Evolutionary conservation across 768 basidiomycete species (phyloP), one percentile per base, ranked within the genome.

Genomic region (Lentinus brumalis): DNA sequence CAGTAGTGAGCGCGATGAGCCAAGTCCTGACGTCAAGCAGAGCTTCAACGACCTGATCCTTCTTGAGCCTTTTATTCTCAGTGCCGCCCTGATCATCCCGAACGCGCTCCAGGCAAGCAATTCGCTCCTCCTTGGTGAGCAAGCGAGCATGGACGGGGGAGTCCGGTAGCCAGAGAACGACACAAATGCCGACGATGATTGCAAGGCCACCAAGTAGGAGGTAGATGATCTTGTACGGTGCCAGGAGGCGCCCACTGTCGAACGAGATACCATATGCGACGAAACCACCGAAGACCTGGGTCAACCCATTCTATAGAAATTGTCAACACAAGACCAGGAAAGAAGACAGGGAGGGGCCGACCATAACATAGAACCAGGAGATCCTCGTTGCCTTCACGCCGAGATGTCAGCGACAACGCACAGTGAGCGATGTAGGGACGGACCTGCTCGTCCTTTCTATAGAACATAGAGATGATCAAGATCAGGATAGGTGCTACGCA

Each of bases 341-440:
- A 30, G 26, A 18, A 3, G 38, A 18, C 5, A n/a, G 15, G 0
- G 32, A 8, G 12, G 12, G 1, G 50, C 64, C 50, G 66, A 84
- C 86, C 84, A 87, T 86, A 32, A 86, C 78, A 70, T 88, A 88
- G 71, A 88, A 88, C 79, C 82, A 86, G 4, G 83, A 81, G 16
- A 88, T 83, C 7, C 86, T 78, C 16, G 75, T 78, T 0, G 83
- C 85, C 81, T 86, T 57, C 31, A 31, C 21, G 21, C 7, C 21
- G 5, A 10, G n/a, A 9, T 15, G 31, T 39, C 12, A 50, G 18
- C 29, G 7, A 7, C 4, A 15, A 16, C 29, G 2, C 3, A 3
- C 0, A 3, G 9, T 21, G 0, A 21, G 14, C 5, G 6, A 18
- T 26, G 14, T 9, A 21, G n/a, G 12, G 16, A 51, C 47, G 9